These are phyloP conservation scores for Phytophthora syringae DNA, from an alignment of 352 stramenopile genomes.

Conservation along the genomic window DNA sequence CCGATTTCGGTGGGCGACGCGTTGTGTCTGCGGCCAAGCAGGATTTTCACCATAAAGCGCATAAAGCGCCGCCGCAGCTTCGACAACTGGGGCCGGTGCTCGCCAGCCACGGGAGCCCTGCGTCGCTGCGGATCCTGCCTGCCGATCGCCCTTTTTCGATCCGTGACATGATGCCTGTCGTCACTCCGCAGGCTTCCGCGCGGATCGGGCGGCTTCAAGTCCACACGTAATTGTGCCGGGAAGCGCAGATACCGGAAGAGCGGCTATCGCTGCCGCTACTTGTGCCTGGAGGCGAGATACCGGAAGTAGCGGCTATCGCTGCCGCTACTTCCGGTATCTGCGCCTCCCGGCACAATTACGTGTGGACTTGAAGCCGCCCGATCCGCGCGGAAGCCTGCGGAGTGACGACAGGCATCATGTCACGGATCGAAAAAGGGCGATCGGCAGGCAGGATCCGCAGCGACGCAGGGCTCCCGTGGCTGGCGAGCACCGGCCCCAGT, in stretches of 20 bases:
- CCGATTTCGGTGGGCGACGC: constrained; percentile 8
- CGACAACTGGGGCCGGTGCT: neutral
- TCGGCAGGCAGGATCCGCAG: constrained; percentile 4
- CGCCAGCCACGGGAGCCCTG: neutral
- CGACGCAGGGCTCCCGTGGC: neutral
- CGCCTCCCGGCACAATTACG: no score
- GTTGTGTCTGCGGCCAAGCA: no score
- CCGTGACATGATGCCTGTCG: constrained; percentile 26
- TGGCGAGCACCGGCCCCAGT: neutral
- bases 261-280: no score
- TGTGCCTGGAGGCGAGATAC: no score
- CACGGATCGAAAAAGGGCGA: constrained; percentile 26
- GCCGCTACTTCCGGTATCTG: no score
- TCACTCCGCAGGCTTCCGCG: constrained; percentile 14
- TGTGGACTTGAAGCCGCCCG: constrained; percentile 5
- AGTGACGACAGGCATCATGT: constrained; percentile 24
- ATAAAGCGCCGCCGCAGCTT: no score
- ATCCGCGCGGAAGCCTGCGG: neutral
- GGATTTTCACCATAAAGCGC: no score
- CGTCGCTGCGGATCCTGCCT: neutral
- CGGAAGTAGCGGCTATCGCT: no score
- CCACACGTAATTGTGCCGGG: no score
- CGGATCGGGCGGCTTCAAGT: constrained; percentile 7
- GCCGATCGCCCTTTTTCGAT: constrained; percentile 23
- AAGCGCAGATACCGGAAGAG: no score